Evolutionary conservation across 73 alveolate species (phyloP), one percentile per base, ranked within the genome.

Genomic region (Symbiodinium natans): DNA sequence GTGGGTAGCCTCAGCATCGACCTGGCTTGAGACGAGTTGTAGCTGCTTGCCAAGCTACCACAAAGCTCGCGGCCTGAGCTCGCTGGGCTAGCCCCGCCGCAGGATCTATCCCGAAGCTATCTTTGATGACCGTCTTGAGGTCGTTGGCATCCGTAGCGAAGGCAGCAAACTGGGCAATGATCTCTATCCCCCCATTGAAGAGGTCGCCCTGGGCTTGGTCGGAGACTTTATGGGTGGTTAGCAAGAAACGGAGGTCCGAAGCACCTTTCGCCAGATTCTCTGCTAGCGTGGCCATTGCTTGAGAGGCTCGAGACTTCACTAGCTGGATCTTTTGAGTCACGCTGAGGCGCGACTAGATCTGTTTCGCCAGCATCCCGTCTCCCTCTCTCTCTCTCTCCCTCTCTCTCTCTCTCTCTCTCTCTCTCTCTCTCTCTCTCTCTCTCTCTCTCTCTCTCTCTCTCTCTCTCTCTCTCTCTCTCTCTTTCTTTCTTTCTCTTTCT

Each of bases 51-150:
- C 56, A 86, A 1, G 93, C 93, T 5, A 73, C 56, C n/a, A 36
- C 63, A 10, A 52, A 13, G 83, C 83, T 31, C 3, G 93, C 93
- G 31, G 52, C 83, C n/a, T 86, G 93, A 10, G 25, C 83, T 29
- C 93, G 56, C n/a, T 31, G 29, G 1, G 38, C 93, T 43, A 86
- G 29, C 7, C 59, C 29, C 2, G n/a, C 2, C 10, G 40, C 59
- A 41, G 36, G 29, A 31, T 86, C 93, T 25, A 86, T 9, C 15
- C n/a, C 56, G 33, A 31, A 34, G 0, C 31, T 36, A 29, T 33
- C 54, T 8, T 38, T 31, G 27, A 86, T 36, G 31, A 54, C 52
- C 29, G 6, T 52, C 13, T 17, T 27, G 38, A 86, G 93, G 46
- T 86, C 93, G 0, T 3, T 59, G 17, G 7, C 41, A 15, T 31